Base-by-base conservation (phyloP, 768 basidiomycete genomes). In the Rhizopogon salebrosus region DNA sequence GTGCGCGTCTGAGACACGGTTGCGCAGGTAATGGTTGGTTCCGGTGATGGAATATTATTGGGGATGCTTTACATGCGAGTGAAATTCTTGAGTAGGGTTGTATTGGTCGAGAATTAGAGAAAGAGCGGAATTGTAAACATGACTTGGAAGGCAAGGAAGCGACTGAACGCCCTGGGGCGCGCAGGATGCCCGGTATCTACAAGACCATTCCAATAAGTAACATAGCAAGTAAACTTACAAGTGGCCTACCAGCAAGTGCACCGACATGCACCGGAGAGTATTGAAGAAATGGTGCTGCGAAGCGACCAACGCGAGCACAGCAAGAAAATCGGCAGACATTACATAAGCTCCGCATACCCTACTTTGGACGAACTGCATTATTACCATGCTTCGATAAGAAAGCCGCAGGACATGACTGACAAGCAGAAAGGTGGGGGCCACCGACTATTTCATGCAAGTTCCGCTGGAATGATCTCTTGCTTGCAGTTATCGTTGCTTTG, bases 121-220 rank as follows among this genome's bases (percentile, higher is more conserved):
- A 59, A 16, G 54, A 56, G 29, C 53, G 57, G 52, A 56, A 29
- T 43, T 52, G 57, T 40, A 52, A 37, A 41, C 27, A 48, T 40
- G 41, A 37, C 24, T 48, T 46, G 31, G 52, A 41, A 36, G 55
- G 48, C 26, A 61, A 51, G 14, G 41, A 36, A 20, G 37, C 29
- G 16, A 20, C 42, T 35, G 58, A 52, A 37, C 57, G 66, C 53
- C 59, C 54, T 53, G 54, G 58, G 39, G 62, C 59, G 54, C 68
- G 66, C 51, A 75, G 63, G 40, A 71, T 61, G 59, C 75, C 72
- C 60, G 71, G 56, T 53, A 75, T 56, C 74, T 75, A 50, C 13
- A 11, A 6, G 5, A 13, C 23, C 14, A 10, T 3, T n/a, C 13
- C 13, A 31, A 11, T 34, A 8, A 49, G 3, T 31, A 9, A 11